A percentile compares a stretch with the other conserved stretches of the same genome.
phyloP scores from a whole-genome alignment of 2,329 filamentous ascomycete species.

The Paecilomyces sp. region DNA sequence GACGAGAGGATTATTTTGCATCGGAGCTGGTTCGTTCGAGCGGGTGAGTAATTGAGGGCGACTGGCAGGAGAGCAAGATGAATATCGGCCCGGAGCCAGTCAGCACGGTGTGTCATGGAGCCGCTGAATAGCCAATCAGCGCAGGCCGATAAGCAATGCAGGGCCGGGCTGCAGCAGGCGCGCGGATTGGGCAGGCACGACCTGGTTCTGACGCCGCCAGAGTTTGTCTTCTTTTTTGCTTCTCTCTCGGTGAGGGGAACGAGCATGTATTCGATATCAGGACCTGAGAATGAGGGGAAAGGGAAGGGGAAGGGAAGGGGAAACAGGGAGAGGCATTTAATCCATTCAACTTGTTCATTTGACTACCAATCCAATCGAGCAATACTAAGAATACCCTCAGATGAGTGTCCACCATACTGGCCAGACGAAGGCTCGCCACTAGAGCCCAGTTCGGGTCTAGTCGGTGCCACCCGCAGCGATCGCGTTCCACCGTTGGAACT shows the following conservation, averaged over 20 bases:
- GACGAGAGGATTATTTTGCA: not conserved
- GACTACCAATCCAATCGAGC: too few relatives aligned
- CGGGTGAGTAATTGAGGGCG: not conserved
- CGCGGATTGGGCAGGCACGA: not conserved
- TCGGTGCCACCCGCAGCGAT: not conserved
- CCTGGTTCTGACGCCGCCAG: too few relatives aligned
- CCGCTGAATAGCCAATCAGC: slow-evolving; percentile 2
- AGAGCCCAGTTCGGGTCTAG: not conserved
- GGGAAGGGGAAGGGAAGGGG: too few relatives aligned
- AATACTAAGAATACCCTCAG: too few relatives aligned
- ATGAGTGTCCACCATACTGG: too few relatives aligned
- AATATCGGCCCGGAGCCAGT: slow-evolving; percentile 11
- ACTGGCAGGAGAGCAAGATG: not conserved
- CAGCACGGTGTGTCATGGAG: slow-evolving; percentile 26
- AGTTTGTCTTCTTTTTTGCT: too few relatives aligned
- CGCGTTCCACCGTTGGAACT: not conserved
- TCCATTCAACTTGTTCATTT: not conserved
- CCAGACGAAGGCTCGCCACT: not conserved
- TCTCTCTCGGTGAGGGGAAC: not conserved
- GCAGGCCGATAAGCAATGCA: not conserved
- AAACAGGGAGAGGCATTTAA: not conserved
- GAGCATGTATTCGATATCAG: not conserved
- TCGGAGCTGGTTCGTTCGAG: not conserved
- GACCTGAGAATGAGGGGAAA: too few relatives aligned
- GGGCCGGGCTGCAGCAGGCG: not conserved